phyloP scores from a whole-genome alignment of 2,329 filamentous ascomycete species.

The Trematosphaeria pertusa region DNA sequence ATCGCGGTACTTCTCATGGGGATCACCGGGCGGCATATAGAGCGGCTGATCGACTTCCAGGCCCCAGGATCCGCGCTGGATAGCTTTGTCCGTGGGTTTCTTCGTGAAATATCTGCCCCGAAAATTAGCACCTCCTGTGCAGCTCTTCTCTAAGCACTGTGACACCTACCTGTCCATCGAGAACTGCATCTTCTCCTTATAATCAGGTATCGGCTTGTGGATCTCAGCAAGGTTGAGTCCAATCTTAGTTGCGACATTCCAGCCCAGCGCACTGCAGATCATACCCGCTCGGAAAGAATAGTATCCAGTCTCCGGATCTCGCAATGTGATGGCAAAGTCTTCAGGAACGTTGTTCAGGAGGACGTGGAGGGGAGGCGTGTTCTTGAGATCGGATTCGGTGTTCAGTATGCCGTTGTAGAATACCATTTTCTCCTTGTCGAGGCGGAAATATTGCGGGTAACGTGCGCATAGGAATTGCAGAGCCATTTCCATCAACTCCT shows the following conservation, averaged over 20 bases:
- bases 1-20: conserved; percentile 66
- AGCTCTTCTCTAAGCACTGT: conserved; percentile 11
- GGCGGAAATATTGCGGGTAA: conserved; percentile 76
- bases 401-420: conserved; percentile 74
- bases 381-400: conserved; percentile 66
- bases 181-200: conserved; percentile 85
- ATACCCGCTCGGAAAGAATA: conserved; percentile 79
- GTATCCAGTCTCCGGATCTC: conserved; percentile 72
- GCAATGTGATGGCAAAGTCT: conserved; percentile 79
- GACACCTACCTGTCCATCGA: conserved; percentile 77
- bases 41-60: conserved; percentile 78
- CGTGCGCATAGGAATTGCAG: conserved; percentile 79
- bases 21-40: conserved; percentile 74
- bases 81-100: conserved; percentile 74
- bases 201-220: conserved; percentile 78
- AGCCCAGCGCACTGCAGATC: conserved; percentile 80
- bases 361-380: conserved; percentile 70
- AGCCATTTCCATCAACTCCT: conserved; percentile 87
- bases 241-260: conserved; percentile 78
- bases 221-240: conserved; percentile 74
- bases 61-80: conserved; percentile 86
- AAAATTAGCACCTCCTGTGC: conserved; percentile 6
- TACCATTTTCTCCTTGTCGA: conserved; percentile 61
- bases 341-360: conserved; percentile 82
- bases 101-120: conserved; percentile 76